A percentile compares a stretch with the other conserved stretches of the same genome.
Evolutionary conservation across 495 filamentous ascomycete species (phyloP).

Genomic region (Geoglossum glabrum): DNA sequence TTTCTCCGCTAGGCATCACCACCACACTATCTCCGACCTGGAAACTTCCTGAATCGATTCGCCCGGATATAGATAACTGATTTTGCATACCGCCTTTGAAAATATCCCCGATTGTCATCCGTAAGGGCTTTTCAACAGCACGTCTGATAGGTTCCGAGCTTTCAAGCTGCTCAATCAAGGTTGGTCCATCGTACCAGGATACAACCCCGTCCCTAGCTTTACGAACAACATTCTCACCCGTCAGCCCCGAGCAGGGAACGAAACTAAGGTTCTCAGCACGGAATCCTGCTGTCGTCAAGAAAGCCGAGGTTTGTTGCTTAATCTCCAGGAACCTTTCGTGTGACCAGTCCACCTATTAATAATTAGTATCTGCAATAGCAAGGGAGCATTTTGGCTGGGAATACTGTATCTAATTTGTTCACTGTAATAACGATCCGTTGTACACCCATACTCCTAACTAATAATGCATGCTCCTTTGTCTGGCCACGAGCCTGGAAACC

Average conservation of each 20-base stretch:
- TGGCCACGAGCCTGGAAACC: conserved; percentile 61
- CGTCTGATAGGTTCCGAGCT: conserved; percentile 49
- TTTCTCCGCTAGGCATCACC: conserved; percentile 61
- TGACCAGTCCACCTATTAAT: conserved; percentile 39
- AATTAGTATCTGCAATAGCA: not conserved
- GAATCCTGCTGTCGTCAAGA: conserved; percentile 67
- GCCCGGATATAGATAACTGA: conserved; percentile 62
- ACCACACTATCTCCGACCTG: conserved; percentile 68
- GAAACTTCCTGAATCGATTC: conserved; percentile 64
- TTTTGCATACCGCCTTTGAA: conserved; percentile 60
- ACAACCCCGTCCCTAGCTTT: conserved; percentile 32
- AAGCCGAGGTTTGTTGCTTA: conserved; percentile 58
- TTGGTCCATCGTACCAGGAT: conserved; percentile 62
- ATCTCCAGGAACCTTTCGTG: conserved; percentile 70
- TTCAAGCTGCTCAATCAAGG: conserved; percentile 68
- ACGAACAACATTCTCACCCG: conserved; percentile 64
- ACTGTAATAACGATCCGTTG: conserved; percentile 71
- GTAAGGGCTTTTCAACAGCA: conserved; percentile 56
- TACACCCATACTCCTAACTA: conserved; percentile 84
- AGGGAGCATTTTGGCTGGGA: not conserved
- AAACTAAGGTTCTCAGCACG: conserved; percentile 59
- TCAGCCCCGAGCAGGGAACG: conserved; percentile 72
- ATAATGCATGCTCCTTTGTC: conserved; percentile 78
- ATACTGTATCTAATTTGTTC: conserved; percentile 73
- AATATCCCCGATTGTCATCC: conserved; percentile 65